Base-by-base conservation (phyloP, 192 early-diverging fungal species). In the Coemansia sp. region DNA sequence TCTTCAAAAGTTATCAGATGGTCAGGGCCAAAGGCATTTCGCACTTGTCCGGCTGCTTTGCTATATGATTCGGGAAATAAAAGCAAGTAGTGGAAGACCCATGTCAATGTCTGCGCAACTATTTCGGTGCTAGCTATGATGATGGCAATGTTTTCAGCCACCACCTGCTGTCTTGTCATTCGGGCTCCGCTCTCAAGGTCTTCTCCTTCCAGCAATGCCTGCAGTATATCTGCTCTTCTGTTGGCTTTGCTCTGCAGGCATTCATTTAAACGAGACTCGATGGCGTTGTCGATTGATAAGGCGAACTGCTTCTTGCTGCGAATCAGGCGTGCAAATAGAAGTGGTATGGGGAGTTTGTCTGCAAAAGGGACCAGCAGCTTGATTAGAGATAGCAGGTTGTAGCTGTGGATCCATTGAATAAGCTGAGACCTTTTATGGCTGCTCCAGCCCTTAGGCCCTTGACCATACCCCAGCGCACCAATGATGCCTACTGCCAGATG, bases 91-190 rank as follows among this genome's bases (percentile, higher is more conserved):
- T 72, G 63, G 6, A 79, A 9, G 0, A 59, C 51, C 76, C 70
- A 79, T 15, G 19, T 52, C 41, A 79, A 18, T 1, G 69, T 68
- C 28, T 37, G 30, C 21, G 62, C 57, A 0, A 57, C 57, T 0
- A 69, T 78, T 37, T 78, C 75, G 5, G 69, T 49, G 11, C 75
- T 69, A 30, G 36, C 69, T 1, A 72, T 23, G 11, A 68, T 18
- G 13, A 71, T 33, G 9, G 38, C 48, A 19, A 61, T 57, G 53
- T 43, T 53, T 37, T 70, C 68, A 9, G 59, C 51, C 3, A 47
- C 65, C 0, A 72, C 37, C 46, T 72, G 58, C 2, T 10, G n/a
- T 6, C 47, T 26, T 30, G 56, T 68, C 56, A 72, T 66, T 33
- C 42, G 40, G 18, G 26, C 47, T 23, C 36, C 51, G 0, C 59